Conservation (phyloP, 805 yeast species). For the Hanseniaspora taiwanica region DNA sequence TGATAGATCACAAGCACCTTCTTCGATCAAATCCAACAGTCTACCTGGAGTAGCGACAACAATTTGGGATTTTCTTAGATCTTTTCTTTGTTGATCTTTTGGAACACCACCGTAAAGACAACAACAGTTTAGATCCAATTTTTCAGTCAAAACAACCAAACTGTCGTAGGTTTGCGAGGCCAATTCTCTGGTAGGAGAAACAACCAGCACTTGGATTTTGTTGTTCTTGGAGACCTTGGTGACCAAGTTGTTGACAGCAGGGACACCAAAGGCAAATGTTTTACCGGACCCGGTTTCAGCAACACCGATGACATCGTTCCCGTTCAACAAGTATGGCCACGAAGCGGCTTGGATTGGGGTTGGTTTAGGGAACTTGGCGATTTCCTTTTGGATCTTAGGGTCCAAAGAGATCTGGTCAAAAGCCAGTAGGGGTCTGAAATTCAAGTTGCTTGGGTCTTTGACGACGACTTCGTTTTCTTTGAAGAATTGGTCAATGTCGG, state of each 20-base stretch:
- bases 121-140: conserved; percentile 52
- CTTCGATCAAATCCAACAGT: conserved; percentile 77
- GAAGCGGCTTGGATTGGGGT: conserved; percentile 92
- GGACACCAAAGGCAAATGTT: conserved; percentile 94
- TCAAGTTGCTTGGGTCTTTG: conserved; percentile 46
- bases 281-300: conserved; percentile 99
- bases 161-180: conserved; percentile 91
- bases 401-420: conserved; percentile 51
- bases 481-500: conserved; percentile 50
- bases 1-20: conserved; percentile 63
- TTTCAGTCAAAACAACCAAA: conserved; percentile 47
- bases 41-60: conserved; percentile 99
- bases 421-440: conserved; percentile 53
- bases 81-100: conserved; percentile 76
- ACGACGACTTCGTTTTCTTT: conserved; percentile 63
- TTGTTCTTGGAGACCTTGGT: conserved; percentile 16
- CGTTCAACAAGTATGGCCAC: conserved; percentile 79
- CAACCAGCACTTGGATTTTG: conserved; percentile 63
- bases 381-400: conserved; percentile 40
- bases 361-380: conserved; percentile 72
- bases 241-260: conserved; percentile 68
- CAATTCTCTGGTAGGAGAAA: conserved; percentile 95
- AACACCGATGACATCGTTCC: conserved; percentile 85
- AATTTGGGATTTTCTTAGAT: conserved; percentile 53
- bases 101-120: conserved; percentile 97